Evolutionary conservation across 495 filamentous ascomycete species (phyloP).

Genomic region (Rhypophila decipiens): DNA sequence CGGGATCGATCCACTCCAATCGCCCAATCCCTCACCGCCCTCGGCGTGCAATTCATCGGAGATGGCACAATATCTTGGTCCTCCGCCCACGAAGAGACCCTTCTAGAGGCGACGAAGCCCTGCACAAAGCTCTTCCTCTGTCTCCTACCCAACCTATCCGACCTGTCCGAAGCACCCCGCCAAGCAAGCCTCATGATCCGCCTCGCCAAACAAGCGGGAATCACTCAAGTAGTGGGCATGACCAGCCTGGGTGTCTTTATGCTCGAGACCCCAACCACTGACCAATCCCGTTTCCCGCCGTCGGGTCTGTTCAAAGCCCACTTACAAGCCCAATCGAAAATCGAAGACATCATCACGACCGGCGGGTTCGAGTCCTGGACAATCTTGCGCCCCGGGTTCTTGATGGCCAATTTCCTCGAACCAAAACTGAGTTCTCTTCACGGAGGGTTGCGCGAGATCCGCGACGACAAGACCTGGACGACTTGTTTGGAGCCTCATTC

Average conservation of each 20-base stretch:
- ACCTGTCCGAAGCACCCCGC: neutral
- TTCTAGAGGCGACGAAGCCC: too few species aligned
- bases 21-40: too few species aligned
- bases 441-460: conserved; percentile 3
- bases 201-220: conserved; percentile 32
- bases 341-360: conserved; percentile 31
- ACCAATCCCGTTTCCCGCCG: conserved; percentile 8
- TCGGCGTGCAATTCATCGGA: too few species aligned
- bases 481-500: conserved; percentile 19
- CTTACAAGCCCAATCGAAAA: conserved; percentile 23
- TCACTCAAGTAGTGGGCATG: conserved; percentile 30
- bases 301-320: conserved; percentile 15
- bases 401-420: conserved; percentile 40
- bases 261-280: conserved; percentile 19
- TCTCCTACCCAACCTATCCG: conserved; percentile 27
- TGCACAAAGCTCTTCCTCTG: conserved; percentile 41
- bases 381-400: conserved; percentile 42
- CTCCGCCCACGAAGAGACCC: too few species aligned
- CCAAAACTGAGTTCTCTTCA: too few species aligned
- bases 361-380: conserved; percentile 37
- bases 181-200: conserved; percentile 31
- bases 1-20: too few species aligned
- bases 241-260: conserved; percentile 30
- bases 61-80: too few species aligned
- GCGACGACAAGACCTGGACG: conserved; percentile 11